phyloP scores from a whole-genome alignment of 176 grass and related monocot species.

The Saccharum officinarum region DNA sequence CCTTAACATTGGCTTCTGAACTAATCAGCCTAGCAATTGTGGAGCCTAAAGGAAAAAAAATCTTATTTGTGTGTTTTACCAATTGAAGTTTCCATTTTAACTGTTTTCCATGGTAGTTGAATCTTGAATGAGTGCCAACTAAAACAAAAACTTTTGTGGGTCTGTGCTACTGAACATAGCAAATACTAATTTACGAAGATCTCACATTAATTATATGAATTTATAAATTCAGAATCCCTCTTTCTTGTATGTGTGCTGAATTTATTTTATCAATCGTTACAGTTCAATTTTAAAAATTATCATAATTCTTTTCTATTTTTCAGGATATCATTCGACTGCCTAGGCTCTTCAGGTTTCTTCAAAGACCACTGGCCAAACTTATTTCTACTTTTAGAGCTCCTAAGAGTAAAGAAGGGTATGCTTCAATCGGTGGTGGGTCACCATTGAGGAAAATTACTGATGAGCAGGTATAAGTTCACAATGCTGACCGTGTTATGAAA shows the following conservation, averaged over 20 bases:
- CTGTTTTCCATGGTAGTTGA: not conserved
- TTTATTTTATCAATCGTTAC: not conserved
- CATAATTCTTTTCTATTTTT: constrained; percentile 22
- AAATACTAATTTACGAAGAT: not conserved
- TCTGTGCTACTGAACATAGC: not conserved
- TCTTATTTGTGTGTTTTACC: not conserved
- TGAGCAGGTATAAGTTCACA: constrained; percentile 65
- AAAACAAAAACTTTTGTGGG: not conserved
- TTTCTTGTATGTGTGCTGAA: not conserved
- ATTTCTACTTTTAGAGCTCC: constrained; percentile 90
- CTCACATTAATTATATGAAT: not conserved
- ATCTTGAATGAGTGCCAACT: not conserved
- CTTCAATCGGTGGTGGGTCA: constrained; percentile 95
- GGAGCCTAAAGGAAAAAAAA: not conserved
- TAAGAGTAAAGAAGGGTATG: constrained; percentile 97
- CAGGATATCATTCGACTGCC: constrained; percentile 96
- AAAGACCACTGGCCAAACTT: constrained; percentile 90
- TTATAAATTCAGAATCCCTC: not conserved
- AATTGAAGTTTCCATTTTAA: not conserved
- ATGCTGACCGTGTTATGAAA: not conserved
- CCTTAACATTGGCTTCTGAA: not conserved
- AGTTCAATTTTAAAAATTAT: not conserved
- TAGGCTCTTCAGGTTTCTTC: constrained; percentile 93
- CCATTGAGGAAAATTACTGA: constrained; percentile 91
- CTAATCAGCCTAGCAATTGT: not conserved